Evolutionary conservation across 257 asterid genomes (phyloP).

Genomic region (Przewalskia tangutica): DNA sequence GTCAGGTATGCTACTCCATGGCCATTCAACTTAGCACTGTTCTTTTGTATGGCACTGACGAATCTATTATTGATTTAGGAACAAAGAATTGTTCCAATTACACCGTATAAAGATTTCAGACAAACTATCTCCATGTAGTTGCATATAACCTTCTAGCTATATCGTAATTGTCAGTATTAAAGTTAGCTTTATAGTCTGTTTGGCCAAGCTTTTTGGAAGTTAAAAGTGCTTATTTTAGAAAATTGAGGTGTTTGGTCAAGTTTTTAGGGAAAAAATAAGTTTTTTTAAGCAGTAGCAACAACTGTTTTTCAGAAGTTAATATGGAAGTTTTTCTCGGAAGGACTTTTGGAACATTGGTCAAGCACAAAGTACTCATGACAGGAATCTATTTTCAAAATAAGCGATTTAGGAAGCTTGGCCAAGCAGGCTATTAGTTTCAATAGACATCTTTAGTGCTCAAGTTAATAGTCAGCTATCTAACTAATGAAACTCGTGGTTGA

Average conservation of each 20-base stretch:
- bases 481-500: constrained; percentile 2
- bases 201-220: too few species aligned
- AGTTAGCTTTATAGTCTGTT: background rate
- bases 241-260: too few species aligned
- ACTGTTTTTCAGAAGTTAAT: too few species aligned
- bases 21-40: background rate
- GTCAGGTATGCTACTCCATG: constrained; percentile 41
- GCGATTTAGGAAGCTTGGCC: too few species aligned
- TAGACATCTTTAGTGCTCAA: background rate
- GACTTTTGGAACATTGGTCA: too few species aligned
- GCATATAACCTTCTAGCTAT: background rate
- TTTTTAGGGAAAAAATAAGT: too few species aligned
- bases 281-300: too few species aligned
- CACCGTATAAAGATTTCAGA: background rate
- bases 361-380: too few species aligned
- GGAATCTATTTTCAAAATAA: too few species aligned
- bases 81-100: background rate
- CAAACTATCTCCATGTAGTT: background rate
- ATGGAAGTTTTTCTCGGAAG: too few species aligned
- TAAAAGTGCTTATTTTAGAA: too few species aligned
- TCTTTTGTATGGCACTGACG: background rate
- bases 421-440: background rate
- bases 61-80: background rate
- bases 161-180: background rate
- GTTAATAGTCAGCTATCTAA: background rate